phyloP scores from a whole-genome alignment of 805 yeast species.

The Metschnikowia henanensis region DNA sequence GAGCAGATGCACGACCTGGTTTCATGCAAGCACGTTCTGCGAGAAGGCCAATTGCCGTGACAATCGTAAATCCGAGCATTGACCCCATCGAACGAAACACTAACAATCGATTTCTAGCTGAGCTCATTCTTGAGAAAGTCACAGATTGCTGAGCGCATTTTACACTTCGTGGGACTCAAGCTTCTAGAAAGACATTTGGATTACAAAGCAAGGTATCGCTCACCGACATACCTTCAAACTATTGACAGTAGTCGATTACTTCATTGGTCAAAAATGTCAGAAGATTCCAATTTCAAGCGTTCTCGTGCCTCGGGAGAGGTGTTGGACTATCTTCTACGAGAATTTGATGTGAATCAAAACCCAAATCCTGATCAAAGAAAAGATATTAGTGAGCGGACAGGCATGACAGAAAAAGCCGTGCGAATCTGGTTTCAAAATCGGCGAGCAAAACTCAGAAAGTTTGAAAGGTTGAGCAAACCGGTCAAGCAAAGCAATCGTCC shows the following conservation, averaged over 20 bases:
- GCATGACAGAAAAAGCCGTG: slow-evolving; percentile 85
- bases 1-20: slow-evolving; percentile 8
- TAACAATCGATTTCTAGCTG: neutral
- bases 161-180: too few relatives aligned
- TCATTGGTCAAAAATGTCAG: too few relatives aligned
- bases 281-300: slow-evolving; percentile 42
- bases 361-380: slow-evolving; percentile 74
- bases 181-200: neutral
- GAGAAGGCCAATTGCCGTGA: slow-evolving; percentile 1
- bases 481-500: slow-evolving; percentile 10
- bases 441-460: slow-evolving; percentile 73
- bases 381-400: slow-evolving; percentile 66
- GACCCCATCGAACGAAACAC: neutral
- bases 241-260: too few relatives aligned
- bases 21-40: slow-evolving; percentile 9
- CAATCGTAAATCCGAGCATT: neutral
- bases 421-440: slow-evolving; percentile 93
- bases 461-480: slow-evolving; percentile 46
- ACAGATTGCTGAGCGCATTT: too few relatives aligned
- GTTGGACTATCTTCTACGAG: slow-evolving; percentile 61
- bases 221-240: neutral
- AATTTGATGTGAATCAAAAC: slow-evolving; percentile 70
- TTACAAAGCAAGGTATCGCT: neutral
- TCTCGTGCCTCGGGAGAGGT: slow-evolving; percentile 83
- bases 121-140: too few relatives aligned